Evolutionary conservation across 1,284 basidiomycete species (phyloP).

Genomic region (Microbotryum silenes-acaulis): DNA sequence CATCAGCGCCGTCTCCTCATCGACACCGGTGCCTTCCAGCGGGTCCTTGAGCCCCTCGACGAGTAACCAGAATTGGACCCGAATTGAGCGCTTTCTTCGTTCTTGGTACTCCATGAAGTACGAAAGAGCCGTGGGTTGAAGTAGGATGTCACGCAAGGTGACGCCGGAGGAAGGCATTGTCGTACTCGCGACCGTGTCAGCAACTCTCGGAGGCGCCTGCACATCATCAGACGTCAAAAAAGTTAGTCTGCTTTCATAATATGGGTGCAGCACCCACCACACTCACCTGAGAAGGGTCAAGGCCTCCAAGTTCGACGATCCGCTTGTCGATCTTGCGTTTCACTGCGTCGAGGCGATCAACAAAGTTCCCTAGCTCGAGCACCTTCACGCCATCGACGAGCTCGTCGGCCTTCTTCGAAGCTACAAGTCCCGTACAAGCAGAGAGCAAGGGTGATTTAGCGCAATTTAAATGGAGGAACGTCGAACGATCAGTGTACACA

Average conservation of each 20-base stretch:
- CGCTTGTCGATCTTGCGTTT: slow-evolving; percentile 76
- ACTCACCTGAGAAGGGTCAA: slow-evolving; percentile 43
- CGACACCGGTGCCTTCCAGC: slow-evolving; percentile 54
- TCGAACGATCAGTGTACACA: neutral
- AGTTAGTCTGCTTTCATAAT: neutral
- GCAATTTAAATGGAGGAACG: too few species aligned
- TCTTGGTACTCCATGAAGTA: slow-evolving; percentile 99
- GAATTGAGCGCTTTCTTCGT: slow-evolving; percentile 66
- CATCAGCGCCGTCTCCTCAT: neutral
- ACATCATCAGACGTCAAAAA: too few species aligned
- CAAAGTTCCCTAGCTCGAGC: slow-evolving; percentile 55
- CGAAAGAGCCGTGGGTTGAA: slow-evolving; percentile 78
- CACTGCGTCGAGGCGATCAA: slow-evolving; percentile 79
- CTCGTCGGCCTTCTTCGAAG: slow-evolving; percentile 46
- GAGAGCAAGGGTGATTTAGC: neutral
- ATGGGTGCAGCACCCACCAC: neutral
- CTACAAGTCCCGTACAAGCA: neutral
- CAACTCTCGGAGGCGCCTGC: too few species aligned
- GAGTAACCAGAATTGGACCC: slow-evolving; percentile 94
- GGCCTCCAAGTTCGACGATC: slow-evolving; percentile 67
- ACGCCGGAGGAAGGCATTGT: too few species aligned
- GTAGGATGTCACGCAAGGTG: slow-evolving; percentile 62
- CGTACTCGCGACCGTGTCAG: too few species aligned
- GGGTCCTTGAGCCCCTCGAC: slow-evolving; percentile 97
- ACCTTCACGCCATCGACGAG: slow-evolving; percentile 61